Evolutionary conservation across 805 yeast species (phyloP).

Genomic region (Metschnikowia lunata): DNA sequence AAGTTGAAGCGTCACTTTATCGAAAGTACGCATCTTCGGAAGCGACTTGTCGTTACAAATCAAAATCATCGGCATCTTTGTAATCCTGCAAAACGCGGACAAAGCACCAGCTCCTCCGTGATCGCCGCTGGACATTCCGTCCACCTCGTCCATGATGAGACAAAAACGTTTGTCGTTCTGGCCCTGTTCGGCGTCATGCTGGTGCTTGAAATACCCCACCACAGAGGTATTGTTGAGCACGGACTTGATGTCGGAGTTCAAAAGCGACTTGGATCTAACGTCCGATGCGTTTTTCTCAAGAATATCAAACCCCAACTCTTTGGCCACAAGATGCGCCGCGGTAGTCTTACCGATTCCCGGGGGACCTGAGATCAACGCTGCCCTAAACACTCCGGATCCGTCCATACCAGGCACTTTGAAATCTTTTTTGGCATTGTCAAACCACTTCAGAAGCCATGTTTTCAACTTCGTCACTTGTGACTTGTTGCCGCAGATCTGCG

Average conservation of each 20-base stretch:
- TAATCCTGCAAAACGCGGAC: constrained; percentile 78
- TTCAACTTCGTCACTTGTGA: constrained; percentile 61
- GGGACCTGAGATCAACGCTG: constrained; percentile 83
- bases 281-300: constrained; percentile 84
- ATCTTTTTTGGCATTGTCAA: constrained; percentile 46
- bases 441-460: constrained; percentile 80
- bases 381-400: constrained; percentile 67
- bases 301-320: constrained; percentile 64
- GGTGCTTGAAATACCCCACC: constrained; percentile 61
- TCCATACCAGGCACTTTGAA: constrained; percentile 58
- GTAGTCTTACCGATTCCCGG: constrained; percentile 86
- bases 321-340: constrained; percentile 72
- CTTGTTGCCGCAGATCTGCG: constrained; percentile 82
- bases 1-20: constrained; percentile 70
- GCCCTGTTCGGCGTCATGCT: constrained; percentile 23
- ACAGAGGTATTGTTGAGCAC: constrained; percentile 80
- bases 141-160: constrained; percentile 97
- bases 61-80: constrained; percentile 84
- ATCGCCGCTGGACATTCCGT: constrained; percentile 99
- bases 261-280: constrained; percentile 76
- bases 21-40: constrained; percentile 96
- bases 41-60: constrained; percentile 90
- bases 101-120: constrained; percentile 97
- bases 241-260: constrained; percentile 64
- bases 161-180: constrained; percentile 58